Conservation (phyloP, 352 stramenopile species). For the Saprolegnia parasitica region DNA sequence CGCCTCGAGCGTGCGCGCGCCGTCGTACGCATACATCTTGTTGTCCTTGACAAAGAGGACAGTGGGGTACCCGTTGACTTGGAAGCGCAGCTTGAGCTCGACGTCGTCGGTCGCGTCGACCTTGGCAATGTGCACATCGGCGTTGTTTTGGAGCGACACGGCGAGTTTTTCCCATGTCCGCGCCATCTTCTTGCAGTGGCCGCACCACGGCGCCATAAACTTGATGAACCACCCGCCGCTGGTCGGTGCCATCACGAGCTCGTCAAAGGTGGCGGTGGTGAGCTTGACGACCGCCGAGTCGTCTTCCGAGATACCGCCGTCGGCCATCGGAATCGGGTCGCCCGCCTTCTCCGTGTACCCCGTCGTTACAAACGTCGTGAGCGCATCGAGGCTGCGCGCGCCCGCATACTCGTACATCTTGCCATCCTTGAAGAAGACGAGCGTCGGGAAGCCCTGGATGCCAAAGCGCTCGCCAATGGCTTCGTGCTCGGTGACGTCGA, state of each 20-base stretch:
- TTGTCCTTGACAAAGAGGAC: constrained; percentile 5
- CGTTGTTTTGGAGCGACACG: neutral
- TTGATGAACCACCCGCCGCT: no score
- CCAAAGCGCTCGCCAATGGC: constrained; percentile 1
- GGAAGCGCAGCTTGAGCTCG: constrained; percentile 31
- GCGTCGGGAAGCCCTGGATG: neutral
- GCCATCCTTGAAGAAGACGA: neutral
- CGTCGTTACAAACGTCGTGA: neutral
- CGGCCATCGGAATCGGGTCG: constrained; percentile 3
- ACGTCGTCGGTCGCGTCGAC: constrained; percentile 8
- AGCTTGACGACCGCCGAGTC: neutral
- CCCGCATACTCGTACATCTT: constrained; percentile 10
- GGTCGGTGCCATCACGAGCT: neutral
- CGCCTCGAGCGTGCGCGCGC: neutral
- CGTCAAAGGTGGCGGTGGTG: constrained; percentile 24
- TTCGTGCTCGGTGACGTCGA: neutral
- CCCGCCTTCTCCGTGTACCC: neutral
- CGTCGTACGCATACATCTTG: constrained; percentile 4
- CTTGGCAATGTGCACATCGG: constrained; percentile 9
- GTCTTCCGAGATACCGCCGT: constrained; percentile 12
- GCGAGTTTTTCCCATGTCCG: constrained; percentile 8
- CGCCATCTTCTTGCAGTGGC: constrained; percentile 42
- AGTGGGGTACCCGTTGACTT: constrained; percentile 1
- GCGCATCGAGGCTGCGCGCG: neutral
- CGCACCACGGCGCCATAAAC: constrained; percentile 52